phyloP scores from a whole-genome alignment of 306 rosid genomes.

The Pueraria montana region DNA sequence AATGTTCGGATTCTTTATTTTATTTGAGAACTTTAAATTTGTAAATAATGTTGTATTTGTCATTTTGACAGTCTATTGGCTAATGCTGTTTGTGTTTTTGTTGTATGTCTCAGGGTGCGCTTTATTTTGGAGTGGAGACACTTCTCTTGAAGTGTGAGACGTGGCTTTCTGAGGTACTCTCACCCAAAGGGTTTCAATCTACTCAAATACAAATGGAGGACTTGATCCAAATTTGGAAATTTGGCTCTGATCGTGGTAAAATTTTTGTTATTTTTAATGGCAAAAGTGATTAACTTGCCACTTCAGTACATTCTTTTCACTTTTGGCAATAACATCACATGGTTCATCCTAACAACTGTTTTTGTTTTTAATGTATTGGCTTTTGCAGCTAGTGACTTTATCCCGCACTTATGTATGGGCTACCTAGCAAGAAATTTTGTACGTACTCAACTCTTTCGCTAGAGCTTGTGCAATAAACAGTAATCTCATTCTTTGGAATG shows the following conservation, averaged over 20 bases:
- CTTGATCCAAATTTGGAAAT: conserved; percentile 73
- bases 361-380: conserved; percentile 29
- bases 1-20: conserved; percentile 27
- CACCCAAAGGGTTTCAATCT: conserved; percentile 47
- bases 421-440: conserved; percentile 87
- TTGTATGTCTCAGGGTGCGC: conserved; percentile 69
- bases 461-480: conserved; percentile 37
- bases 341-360: conserved; percentile 47
- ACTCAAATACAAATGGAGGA: conserved; percentile 62
- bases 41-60: neutral
- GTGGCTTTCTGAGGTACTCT: conserved; percentile 69
- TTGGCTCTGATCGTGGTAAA: conserved; percentile 70
- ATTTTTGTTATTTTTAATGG: conserved; percentile 7
- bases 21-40: conserved; percentile 24
- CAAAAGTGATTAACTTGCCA: conserved; percentile 8
- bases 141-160: conserved; percentile 69
- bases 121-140: conserved; percentile 83
- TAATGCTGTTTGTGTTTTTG: conserved; percentile 35
- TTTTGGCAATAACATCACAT: conserved; percentile 17
- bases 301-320: conserved; percentile 2
- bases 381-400: conserved; percentile 68
- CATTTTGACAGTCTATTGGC: neutral
- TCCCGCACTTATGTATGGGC: conserved; percentile 63
- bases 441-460: conserved; percentile 54
- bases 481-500: conserved; percentile 3